Evolutionary conservation across 306 rosid genomes (phyloP), one percentile per base, ranked within the genome.

Genomic region (Parietaria judaica): DNA sequence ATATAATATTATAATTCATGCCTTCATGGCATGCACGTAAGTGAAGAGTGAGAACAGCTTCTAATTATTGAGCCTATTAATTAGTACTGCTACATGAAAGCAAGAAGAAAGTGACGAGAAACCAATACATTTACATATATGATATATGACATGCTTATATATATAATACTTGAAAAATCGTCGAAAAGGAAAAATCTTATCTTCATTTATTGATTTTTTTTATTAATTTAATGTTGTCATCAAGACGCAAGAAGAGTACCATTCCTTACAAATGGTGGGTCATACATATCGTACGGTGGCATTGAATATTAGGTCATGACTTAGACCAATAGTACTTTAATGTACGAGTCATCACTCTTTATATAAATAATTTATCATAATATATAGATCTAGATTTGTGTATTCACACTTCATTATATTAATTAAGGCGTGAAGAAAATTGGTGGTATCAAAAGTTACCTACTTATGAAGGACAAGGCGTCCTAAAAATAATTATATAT

Each of bases 251-350:
- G 31, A 23, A 23, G 35, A 55, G 8, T 12, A 38, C 41, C 11
- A 12, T 14, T 58, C 63, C 63, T 13, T 58, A 38, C 63, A 58
- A 58, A 37, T 6, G 3, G 50, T 41, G 36, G 50, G 63, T 6
- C 37, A 55, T 55, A 44, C 6, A 36, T 12, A 56, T 38, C 15
- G 41, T 56, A 34, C 61, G 61, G 61, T 36, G 36, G 46, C 45
- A 11, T 56, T 56, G 37, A 36, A 12, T 36, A 36, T 8, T 15
- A 56, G 37, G 31, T 1, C 46, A 56, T 6, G 17, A 14, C 57
- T 17, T 53, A 11, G 56, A 52, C 56, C 56, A 52, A 52, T 16
- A 41, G 45, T 52, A 55, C 4, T 55, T 23, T 55, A 6, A 55
- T 36, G 37, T 23, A 16, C 23, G 37, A 13, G 58, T 54, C 8